Evolutionary conservation across 2,329 filamentous ascomycete species (phyloP).

Genomic region (Aquanectria penicillioides): DNA sequence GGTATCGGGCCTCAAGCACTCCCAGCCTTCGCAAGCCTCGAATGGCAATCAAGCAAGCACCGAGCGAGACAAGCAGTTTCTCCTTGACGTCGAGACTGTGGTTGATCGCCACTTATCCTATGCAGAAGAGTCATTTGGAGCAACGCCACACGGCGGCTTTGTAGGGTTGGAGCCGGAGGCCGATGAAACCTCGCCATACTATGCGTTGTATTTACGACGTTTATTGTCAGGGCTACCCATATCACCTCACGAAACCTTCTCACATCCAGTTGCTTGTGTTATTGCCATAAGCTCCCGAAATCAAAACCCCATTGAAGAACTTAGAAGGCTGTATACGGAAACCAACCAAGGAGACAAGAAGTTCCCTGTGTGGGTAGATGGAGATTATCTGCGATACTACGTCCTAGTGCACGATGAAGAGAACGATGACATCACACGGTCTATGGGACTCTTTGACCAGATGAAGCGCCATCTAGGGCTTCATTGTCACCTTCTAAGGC

Average conservation of each 20-base stretch:
- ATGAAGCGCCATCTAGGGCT: conserved; percentile 99
- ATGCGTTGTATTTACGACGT: conserved; percentile 84
- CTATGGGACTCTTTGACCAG: conserved; percentile 91
- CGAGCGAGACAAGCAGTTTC: conserved; percentile 43
- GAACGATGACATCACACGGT: conserved; percentile 89
- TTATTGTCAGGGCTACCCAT: conserved; percentile 83
- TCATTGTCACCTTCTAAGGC: conserved; percentile 89
- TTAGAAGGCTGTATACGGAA: conserved; percentile 84
- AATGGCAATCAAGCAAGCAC: conserved; percentile 41
- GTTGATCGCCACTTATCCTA: conserved; percentile 82
- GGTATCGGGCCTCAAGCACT: conserved; percentile 40
- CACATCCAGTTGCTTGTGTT: conserved; percentile 92
- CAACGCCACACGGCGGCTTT: conserved; percentile 48
- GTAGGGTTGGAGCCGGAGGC: conserved; percentile 54
- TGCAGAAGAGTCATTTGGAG: conserved; percentile 69
- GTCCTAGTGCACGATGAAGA: conserved; percentile 97
- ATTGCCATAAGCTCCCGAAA: conserved; percentile 95
- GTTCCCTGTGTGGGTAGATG: conserved; percentile 86
- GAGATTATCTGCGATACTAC: conserved; percentile 94
- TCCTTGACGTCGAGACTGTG: conserved; percentile 80
- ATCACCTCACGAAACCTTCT: conserved; percentile 89
- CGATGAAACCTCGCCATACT: conserved; percentile 77
- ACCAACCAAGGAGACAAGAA: conserved; percentile 81
- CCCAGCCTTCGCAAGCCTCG: conserved; percentile 51
- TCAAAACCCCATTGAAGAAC: conserved; percentile 82